A percentile compares a stretch with the other conserved stretches of the same genome.
These are phyloP conservation scores for Casuarina glauca DNA, from an alignment of 306 rosid species.

Conservation along the genomic window DNA sequence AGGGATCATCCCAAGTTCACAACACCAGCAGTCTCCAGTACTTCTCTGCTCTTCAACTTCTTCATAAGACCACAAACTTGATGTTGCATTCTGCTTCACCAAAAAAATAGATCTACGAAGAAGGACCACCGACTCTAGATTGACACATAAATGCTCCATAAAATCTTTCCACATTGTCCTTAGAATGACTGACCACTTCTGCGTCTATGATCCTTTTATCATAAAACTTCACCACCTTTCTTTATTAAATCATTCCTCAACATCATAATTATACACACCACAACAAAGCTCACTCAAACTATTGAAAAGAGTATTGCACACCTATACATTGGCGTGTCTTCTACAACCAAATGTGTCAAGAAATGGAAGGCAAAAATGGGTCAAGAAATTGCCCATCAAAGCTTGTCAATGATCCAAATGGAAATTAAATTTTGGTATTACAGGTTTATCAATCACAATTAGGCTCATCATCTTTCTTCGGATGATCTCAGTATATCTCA, in stretches of 20 bases:
- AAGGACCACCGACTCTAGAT: background rate
- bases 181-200: background rate
- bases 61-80: background rate
- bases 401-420: background rate
- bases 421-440: background rate
- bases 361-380: background rate
- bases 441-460: too few relatives aligned
- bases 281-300: background rate
- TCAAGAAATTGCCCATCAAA: background rate
- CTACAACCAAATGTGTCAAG: background rate
- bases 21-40: conserved; percentile 5
- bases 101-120: background rate
- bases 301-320: background rate
- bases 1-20: background rate
- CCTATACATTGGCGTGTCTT: background rate
- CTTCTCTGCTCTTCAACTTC: background rate
- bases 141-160: background rate
- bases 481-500: background rate
- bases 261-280: conserved; percentile 5
- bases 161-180: background rate
- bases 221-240: background rate
- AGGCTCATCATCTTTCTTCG: background rate
- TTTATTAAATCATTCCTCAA: background rate
- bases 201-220: background rate
- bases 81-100: background rate